A percentile compares a stretch with the other conserved stretches of the same genome.
These are phyloP conservation scores for Synchytrium microbalum DNA, from an alignment of 371 early-diverging fungal genomes.

Conservation along the genomic window DNA sequence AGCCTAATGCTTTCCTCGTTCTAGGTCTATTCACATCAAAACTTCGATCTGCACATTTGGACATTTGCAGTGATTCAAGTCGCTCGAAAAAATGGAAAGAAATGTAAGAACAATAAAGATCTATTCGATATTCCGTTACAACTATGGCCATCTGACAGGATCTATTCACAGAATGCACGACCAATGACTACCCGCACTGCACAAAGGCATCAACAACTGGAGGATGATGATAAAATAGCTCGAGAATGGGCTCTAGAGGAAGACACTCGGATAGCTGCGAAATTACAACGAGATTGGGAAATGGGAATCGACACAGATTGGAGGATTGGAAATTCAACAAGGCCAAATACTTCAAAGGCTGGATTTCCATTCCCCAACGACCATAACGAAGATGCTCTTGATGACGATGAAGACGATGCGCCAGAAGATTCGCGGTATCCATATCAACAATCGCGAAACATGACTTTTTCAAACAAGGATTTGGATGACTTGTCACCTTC, in stretches of 20 bases:
- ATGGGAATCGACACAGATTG: not conserved
- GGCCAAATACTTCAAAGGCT: no score
- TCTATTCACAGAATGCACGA: not conserved
- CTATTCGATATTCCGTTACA: not conserved
- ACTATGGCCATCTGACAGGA: not conserved
- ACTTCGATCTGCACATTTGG: not conserved
- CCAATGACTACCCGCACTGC: not conserved
- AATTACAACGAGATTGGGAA: not conserved
- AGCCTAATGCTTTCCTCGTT: no score
- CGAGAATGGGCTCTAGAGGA: not conserved
- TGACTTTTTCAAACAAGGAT: not conserved
- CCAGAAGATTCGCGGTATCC: not conserved
- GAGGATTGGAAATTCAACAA: not conserved
- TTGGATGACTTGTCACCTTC: not conserved
- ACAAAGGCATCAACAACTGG: not conserved
- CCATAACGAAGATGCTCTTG: not conserved
- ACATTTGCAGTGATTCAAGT: no score
- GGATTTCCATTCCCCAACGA: not conserved
- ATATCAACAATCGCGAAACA: not conserved
- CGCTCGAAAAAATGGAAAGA: no score
- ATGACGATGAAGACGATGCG: not conserved
- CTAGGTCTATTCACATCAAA: no score
- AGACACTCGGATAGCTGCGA: not conserved
- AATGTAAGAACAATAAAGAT: not conserved
- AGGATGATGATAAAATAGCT: not conserved